phyloP scores from a whole-genome alignment of 2,329 filamentous ascomycete species.

The Neocatenulostroma microsporum region DNA sequence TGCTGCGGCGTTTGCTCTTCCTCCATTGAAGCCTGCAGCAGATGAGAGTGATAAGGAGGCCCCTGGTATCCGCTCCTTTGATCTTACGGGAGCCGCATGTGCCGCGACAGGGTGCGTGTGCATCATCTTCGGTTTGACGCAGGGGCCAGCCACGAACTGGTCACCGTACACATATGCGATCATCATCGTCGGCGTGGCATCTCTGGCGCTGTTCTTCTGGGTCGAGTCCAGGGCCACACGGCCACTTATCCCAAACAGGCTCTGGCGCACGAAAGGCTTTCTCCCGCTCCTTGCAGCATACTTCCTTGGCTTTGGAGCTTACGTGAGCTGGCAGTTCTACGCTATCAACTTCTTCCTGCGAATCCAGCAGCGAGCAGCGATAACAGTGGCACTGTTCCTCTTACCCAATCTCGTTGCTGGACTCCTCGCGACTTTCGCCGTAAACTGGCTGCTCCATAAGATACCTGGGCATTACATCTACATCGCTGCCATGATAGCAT shows the following conservation, averaged over 20 bases:
- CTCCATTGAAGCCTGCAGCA: slow-evolving; percentile 28
- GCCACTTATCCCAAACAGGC: slow-evolving; percentile 29
- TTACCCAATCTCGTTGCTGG: slow-evolving; percentile 41
- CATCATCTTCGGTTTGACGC: slow-evolving; percentile 31
- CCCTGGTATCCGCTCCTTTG: slow-evolving; percentile 20
- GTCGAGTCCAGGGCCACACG: slow-evolving; percentile 26
- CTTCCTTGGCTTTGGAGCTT: slow-evolving; percentile 35
- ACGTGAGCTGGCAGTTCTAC: slow-evolving; percentile 29
- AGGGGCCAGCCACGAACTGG: slow-evolving; percentile 30
- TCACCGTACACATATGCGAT: slow-evolving; percentile 31
- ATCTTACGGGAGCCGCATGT: slow-evolving; percentile 27
- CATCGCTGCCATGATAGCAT: slow-evolving; percentile 35
- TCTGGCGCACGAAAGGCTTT: slow-evolving; percentile 40
- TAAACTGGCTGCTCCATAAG: slow-evolving; percentile 39
- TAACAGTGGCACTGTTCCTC: slow-evolving; percentile 39
- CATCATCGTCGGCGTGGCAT: slow-evolving; percentile 26
- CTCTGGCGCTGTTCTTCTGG: slow-evolving; percentile 28
- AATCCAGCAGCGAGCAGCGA: slow-evolving; percentile 33
- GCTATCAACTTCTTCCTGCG: slow-evolving; percentile 33
- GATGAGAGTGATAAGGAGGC: slow-evolving; percentile 19
- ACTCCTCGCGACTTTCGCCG: slow-evolving; percentile 40
- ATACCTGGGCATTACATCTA: slow-evolving; percentile 43
- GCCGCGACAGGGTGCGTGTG: slow-evolving; percentile 27
- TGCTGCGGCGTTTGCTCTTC: slow-evolving; percentile 36
- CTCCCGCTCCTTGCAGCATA: slow-evolving; percentile 38